These are phyloP conservation scores for Emydomyces testavorans DNA, from an alignment of 2,329 filamentous ascomycete species.

Conservation along the genomic window DNA sequence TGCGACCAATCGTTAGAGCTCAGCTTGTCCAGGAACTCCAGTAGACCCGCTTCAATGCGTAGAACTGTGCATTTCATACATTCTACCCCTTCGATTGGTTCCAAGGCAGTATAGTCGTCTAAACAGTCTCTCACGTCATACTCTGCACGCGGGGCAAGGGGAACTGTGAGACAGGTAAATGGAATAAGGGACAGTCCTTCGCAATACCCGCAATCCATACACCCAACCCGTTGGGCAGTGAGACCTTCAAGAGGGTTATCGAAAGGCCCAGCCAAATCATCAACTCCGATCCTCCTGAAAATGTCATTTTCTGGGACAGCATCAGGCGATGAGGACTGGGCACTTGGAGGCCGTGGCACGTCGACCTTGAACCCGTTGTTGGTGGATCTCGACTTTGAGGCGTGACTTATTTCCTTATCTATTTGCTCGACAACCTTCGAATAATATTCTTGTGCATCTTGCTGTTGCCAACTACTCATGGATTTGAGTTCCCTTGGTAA, in stretches of 20 bases:
- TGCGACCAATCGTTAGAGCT: constrained; percentile 14
- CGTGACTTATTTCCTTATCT: constrained; percentile 59
- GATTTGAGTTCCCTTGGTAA: constrained; percentile 71
- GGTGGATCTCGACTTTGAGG: constrained; percentile 35
- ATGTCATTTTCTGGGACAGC: constrained; percentile 13
- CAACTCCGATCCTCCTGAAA: constrained; percentile 12
- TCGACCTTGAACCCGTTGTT: constrained; percentile 32
- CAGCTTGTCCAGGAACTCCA: constrained; percentile 34
- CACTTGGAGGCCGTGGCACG: neutral
- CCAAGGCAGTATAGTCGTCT: constrained; percentile 72
- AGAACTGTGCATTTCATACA: constrained; percentile 83
- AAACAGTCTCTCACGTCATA: constrained; percentile 69
- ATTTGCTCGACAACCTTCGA: constrained; percentile 78
- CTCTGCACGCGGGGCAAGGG: constrained; percentile 53
- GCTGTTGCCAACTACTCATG: constrained; percentile 91
- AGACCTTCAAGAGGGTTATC: constrained; percentile 79
- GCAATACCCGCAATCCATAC: constrained; percentile 71
- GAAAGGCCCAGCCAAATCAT: constrained; percentile 21
- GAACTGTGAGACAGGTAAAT: constrained; percentile 86
- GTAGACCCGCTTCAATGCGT: constrained; percentile 39
- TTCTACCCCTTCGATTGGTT: constrained; percentile 78
- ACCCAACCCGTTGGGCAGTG: constrained; percentile 78
- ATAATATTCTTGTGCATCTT: constrained; percentile 96
- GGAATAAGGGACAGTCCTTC: constrained; percentile 83
- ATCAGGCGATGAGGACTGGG: constrained; percentile 15